Base-by-base conservation (phyloP, 164 flowering plant genomes). In the Brasenia schreberi region DNA sequence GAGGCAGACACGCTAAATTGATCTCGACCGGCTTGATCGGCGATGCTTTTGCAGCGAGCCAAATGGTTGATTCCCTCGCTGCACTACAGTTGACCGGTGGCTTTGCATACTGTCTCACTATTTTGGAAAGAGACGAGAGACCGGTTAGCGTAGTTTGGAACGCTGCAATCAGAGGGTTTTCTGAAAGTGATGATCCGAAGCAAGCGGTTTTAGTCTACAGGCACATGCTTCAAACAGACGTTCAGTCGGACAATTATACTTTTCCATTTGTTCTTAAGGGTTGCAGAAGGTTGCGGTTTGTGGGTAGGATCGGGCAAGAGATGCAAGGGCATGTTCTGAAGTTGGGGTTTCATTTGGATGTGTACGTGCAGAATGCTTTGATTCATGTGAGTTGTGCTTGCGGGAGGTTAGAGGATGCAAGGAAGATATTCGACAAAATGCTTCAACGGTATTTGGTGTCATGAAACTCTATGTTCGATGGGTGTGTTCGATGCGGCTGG, bases 381-480 rank as follows among this genome's bases (percentile, higher is more conserved):
- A 76, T 82, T 56, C 78, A 77, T 66, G 59, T 88, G 72, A 58
- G 80, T 64, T 85, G 72, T 9, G 74, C 76, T 0, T 76, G 81
- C 49, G 84, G 88, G 6, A 81, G 75, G 12, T 27, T 83, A 17
- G 77, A 67, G 19, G 70, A 16, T 53, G 96, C 89, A 17, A 73
- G 65, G 7, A 64, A 72, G 59, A 68, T 85, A 81, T 88, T 88
- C 65, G 87, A 81, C 67, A 77, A 72, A 78, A 76, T 84, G 77
- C 43, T 45, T 70, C 80, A 77, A 27, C 81, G 85, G 64, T 86
- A 88, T 70, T 77, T 88, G 78, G 89, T 88, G 62, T 77, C 87
- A 44, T 88, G 91, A 88, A 88, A 88, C 77, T 81, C 87, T 33
- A 71, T 88, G 79, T 84, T 86, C 58, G 81, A 82, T 79, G 95